phyloP scores from a whole-genome alignment of 2,329 filamentous ascomycete species.

The Ophiocordyceps sinensis region DNA sequence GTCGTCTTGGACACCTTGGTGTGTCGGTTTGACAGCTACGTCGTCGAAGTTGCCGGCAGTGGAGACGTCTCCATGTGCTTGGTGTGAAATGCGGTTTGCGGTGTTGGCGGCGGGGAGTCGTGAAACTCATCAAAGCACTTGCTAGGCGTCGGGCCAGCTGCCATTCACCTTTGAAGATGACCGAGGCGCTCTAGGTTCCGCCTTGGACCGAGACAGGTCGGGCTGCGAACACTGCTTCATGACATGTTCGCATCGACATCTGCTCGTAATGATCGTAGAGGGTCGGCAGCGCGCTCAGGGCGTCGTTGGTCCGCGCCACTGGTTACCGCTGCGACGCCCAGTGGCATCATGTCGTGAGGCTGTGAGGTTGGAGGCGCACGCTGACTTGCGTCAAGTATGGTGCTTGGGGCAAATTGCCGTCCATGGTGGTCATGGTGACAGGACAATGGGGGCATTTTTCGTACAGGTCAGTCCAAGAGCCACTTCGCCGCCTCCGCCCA shows the following conservation, averaged over 20 bases:
- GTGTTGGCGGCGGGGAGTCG: constrained; percentile 7
- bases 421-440: not conserved
- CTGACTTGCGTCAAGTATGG: not conserved
- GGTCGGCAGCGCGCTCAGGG: constrained; percentile 28
- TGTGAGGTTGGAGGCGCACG: not conserved
- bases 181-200: not conserved
- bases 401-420: not conserved
- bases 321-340: constrained; percentile 13
- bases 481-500: not conserved
- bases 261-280: constrained; percentile 46
- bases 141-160: constrained; percentile 1
- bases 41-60: constrained; percentile 23
- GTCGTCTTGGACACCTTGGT: constrained; percentile 38
- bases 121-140: constrained; percentile 4
- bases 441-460: not conserved
- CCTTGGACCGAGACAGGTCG: not conserved
- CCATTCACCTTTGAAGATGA: not conserved
- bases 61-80: constrained; percentile 14
- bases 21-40: constrained; percentile 40
- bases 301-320: constrained; percentile 5
- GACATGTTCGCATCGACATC: constrained; percentile 33
- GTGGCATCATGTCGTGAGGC: constrained; percentile 10
- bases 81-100: constrained; percentile 5
- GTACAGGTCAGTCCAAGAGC: not conserved
- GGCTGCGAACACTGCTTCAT: constrained; percentile 12